These are phyloP conservation scores for Theobroma grandiflorum DNA, from an alignment of 441 rosid genomes.

Conservation along the genomic window DNA sequence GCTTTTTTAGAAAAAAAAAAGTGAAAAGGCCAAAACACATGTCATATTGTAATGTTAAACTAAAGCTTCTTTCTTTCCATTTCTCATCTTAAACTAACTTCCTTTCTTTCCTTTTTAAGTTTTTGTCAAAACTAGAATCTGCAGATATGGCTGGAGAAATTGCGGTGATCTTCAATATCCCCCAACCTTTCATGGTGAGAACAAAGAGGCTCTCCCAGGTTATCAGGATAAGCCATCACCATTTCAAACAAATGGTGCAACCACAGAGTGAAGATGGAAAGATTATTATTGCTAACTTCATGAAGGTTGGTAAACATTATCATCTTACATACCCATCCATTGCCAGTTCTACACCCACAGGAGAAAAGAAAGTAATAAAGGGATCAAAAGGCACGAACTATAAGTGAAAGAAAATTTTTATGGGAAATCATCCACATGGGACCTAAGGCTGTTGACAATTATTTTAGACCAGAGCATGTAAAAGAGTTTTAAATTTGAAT, in stretches of 20 bases:
- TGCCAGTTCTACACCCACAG: neutral
- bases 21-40: neutral
- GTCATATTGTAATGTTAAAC: neutral
- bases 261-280: conserved; percentile 60
- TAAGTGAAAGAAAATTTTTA: neutral
- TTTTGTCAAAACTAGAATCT: conserved; percentile 69
- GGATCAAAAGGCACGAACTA: neutral
- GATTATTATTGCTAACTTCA: conserved; percentile 56
- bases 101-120: conserved; percentile 45
- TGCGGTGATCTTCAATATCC: conserved; percentile 87
- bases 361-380: neutral
- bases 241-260: conserved; percentile 69
- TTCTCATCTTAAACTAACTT: conserved; percentile 20
- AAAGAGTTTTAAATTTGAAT: neutral
- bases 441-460: neutral
- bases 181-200: conserved; percentile 89
- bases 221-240: conserved; percentile 78
- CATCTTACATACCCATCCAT: conserved; percentile 15
- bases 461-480: neutral
- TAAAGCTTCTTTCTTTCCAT: neutral
- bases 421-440: conserved; percentile 13
- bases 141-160: conserved; percentile 90
- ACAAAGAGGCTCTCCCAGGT: conserved; percentile 90
- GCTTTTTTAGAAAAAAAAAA: too few species aligned
- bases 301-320: conserved; percentile 47